Base-by-base conservation (phyloP, 176 grass and related monocot genomes). In the Phoenix dactylifera region DNA sequence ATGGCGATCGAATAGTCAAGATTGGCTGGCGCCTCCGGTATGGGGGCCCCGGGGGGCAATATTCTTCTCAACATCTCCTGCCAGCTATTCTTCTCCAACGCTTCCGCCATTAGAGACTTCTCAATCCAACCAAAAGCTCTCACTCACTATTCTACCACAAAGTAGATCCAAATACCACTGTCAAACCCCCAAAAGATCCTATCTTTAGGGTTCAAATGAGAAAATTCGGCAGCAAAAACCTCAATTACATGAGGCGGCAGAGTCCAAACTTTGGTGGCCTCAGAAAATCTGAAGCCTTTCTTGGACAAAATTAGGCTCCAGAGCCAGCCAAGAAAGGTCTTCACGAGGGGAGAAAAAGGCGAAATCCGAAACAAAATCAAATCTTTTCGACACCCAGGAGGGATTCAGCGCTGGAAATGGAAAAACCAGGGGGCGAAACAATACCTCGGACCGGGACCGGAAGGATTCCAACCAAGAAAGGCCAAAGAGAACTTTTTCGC, bases 1-100 rank as follows among this genome's bases (percentile, higher is more conserved):
- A 97, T 72, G 23, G 92, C 92, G 57, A 97, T 88, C 52, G 92
- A 97, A 69, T 97, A 97, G 51, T 97, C 87, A 1, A 97, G 81
- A 67, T 91, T 88, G 3, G 54, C 60, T 15, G 76, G 72, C 7
- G 82, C 59, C 71, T 91, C 92, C 3, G 92, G 92, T 59, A 97
- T 97, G 16, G 81, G 58, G 6, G 92, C 74, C 44, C 92, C 92
- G 4, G 84, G 81, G 4, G 87, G 87, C 22, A 97, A 75, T 64
- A 97, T 88, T 71, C 73, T 69, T 66, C 76, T 67, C 54, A 91
- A 56, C 76, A 83, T 70, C 18, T 88, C 92, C 78, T 91, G 77
- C 92, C 87, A 97, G 22, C 78, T 86, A 66, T 44, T 50, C 23
- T 22, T 69, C 62, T 29, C 84, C 18, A 52, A 73, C 54, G 76